Conservation (phyloP, 306 rosid genomes). For the Datisca glomerata region DNA sequence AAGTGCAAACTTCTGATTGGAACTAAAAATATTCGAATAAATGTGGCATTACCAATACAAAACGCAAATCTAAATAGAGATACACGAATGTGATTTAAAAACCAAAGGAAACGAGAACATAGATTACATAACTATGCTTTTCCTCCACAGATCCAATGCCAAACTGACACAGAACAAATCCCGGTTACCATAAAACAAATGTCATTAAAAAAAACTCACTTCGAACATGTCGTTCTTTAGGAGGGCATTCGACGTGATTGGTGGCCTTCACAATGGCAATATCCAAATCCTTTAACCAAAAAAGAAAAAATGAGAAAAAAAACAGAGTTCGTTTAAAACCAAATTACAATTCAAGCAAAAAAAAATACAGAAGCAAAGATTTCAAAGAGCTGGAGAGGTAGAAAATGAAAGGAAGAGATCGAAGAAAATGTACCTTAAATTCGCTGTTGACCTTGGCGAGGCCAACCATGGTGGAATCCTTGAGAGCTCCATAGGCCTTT, state of each 20-base stretch:
- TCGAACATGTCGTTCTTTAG: slow-evolving; percentile 87
- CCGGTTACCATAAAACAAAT: too few species aligned
- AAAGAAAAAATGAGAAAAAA: neutral
- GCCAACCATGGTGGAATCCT: slow-evolving; percentile 93
- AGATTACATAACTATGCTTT: too few species aligned
- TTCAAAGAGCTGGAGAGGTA: neutral
- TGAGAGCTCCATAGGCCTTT: slow-evolving; percentile 92
- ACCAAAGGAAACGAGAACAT: too few species aligned
- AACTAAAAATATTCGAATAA: too few species aligned
- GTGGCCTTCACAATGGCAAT: slow-evolving; percentile 90
- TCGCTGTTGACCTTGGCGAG: slow-evolving; percentile 96
- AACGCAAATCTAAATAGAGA: too few species aligned
- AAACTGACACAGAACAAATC: too few species aligned
- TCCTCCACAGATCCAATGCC: too few species aligned
- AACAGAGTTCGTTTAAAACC: neutral
- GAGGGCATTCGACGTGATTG: slow-evolving; percentile 81
- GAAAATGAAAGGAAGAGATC: neutral
- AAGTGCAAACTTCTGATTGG: too few species aligned
- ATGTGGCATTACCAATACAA: too few species aligned
- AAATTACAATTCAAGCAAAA: neutral
- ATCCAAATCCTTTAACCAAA: slow-evolving; percentile 61
- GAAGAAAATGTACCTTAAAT: slow-evolving; percentile 37
- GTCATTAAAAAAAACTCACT: slow-evolving; percentile 37
- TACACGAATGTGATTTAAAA: too few species aligned
- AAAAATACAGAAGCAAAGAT: neutral